Conservation (phyloP, 257 asterid species). For the Primulina eburnea region DNA sequence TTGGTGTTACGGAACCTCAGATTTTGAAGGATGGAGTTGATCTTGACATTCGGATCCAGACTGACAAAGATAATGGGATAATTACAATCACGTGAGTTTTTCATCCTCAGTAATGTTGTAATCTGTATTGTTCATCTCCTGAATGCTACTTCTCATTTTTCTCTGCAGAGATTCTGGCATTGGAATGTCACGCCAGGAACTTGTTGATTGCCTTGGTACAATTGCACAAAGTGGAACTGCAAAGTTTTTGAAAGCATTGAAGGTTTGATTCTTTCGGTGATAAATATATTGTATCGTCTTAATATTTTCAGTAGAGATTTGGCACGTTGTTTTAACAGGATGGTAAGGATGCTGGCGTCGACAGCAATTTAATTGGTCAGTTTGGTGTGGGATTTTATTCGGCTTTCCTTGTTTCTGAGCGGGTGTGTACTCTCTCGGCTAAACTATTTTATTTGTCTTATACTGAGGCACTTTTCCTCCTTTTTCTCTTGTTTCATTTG, state of each 20-base stretch:
- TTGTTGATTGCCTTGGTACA: conserved; percentile 94
- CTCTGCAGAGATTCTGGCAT: conserved; percentile 83
- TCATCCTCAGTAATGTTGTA: neutral
- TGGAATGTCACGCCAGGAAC: conserved; percentile 93
- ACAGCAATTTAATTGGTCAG: conserved; percentile 97
- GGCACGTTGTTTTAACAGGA: conserved; percentile 51
- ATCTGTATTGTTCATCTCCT: conserved; percentile 15
- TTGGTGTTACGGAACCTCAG: conserved; percentile 77
- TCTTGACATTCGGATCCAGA: conserved; percentile 83
- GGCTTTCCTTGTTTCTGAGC: conserved; percentile 87
- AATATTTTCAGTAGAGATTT: neutral
- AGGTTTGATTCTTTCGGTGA: conserved; percentile 43
- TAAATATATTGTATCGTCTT: conserved; percentile 18
- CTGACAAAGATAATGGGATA: conserved; percentile 87
- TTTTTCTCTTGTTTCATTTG: conserved; percentile 3
- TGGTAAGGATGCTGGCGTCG: conserved; percentile 86
- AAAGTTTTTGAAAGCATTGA: conserved; percentile 81
- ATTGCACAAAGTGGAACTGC: conserved; percentile 99
- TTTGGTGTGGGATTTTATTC: conserved; percentile 99
- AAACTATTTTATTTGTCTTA: conserved; percentile 2
- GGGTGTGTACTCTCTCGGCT: conserved; percentile 41
- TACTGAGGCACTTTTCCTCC: conserved; percentile 18
- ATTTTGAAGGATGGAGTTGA: conserved; percentile 73
- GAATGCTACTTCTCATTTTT: conserved; percentile 19
- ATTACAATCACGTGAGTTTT: conserved; percentile 69